phyloP scores from a whole-genome alignment of 1,139 yeast species.

The Yamadazyma kanchanaburiensis region DNA sequence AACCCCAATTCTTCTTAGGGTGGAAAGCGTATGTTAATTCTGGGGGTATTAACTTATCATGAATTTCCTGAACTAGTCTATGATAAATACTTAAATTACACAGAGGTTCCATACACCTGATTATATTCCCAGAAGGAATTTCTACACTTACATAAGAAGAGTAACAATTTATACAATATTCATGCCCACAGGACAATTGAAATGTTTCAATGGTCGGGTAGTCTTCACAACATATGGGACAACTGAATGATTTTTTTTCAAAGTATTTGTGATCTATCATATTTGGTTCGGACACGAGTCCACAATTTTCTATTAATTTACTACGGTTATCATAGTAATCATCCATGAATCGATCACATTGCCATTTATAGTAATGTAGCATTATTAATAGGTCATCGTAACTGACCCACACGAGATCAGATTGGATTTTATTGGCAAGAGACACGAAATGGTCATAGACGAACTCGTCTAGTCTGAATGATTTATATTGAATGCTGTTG shows the following conservation, averaged over 20 bases:
- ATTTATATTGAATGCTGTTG: slow-evolving; percentile 3
- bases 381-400: slow-evolving; percentile 45
- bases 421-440: slow-evolving; percentile 4
- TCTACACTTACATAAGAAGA: slow-evolving; percentile 52
- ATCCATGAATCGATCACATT: slow-evolving; percentile 67
- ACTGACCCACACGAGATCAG: slow-evolving; percentile 4
- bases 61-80: slow-evolving; percentile 11
- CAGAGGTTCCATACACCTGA: slow-evolving; percentile 60
- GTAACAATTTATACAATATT: slow-evolving; percentile 68
- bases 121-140: slow-evolving; percentile 51
- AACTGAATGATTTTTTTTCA: slow-evolving; percentile 33
- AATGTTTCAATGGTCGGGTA: slow-evolving; percentile 40
- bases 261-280: slow-evolving; percentile 12
- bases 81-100: slow-evolving; percentile 35
- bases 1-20: neutral
- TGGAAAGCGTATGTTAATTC: neutral
- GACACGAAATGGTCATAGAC: slow-evolving; percentile 6
- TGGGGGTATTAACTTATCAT: slow-evolving; percentile 1
- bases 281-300: slow-evolving; percentile 26
- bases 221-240: slow-evolving; percentile 72
- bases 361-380: slow-evolving; percentile 68
- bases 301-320: slow-evolving; percentile 44
- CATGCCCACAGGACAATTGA: slow-evolving; percentile 65
- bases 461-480: slow-evolving; percentile 5
- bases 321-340: slow-evolving; percentile 56